Conservation (phyloP, 495 filamentous ascomycete species). For the Penicillium odoratum region DNA sequence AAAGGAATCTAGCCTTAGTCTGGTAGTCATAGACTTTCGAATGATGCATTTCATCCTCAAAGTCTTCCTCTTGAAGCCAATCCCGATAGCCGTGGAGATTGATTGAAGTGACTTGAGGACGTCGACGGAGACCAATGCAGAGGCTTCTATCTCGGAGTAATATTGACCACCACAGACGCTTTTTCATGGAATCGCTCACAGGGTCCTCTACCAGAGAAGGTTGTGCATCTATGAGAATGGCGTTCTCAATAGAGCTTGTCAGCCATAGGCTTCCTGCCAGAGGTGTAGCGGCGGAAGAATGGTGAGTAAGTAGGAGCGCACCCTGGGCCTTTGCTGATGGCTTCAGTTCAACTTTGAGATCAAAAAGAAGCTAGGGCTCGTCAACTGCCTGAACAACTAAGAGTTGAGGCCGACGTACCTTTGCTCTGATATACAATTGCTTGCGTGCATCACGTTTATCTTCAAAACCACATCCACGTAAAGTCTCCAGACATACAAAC, state of each 20-base stretch:
- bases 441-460: conserved; percentile 44
- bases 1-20: conserved; percentile 41
- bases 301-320: conserved; percentile 44
- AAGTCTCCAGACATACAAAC: conserved; percentile 42
- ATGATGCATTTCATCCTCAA: conserved; percentile 41
- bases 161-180: conserved; percentile 53
- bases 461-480: conserved; percentile 43
- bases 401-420: conserved; percentile 20
- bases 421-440: conserved; percentile 44
- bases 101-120: conserved; percentile 44
- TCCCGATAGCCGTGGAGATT: conserved; percentile 36
- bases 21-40: conserved; percentile 44
- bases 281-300: conserved; percentile 35
- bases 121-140: conserved; percentile 47
- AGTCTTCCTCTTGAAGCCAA: conserved; percentile 37
- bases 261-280: conserved; percentile 50
- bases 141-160: conserved; percentile 52
- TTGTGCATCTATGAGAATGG: conserved; percentile 43
- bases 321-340: conserved; percentile 41
- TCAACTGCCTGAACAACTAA: no score
- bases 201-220: conserved; percentile 16
- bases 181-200: conserved; percentile 30
- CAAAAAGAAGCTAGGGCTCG: conserved; percentile 24
- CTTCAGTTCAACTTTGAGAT: conserved; percentile 30
- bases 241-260: conserved; percentile 46